These are phyloP conservation scores for Mallotus nudiflorus DNA, from an alignment of 345 rosid genomes.

Conservation along the genomic window DNA sequence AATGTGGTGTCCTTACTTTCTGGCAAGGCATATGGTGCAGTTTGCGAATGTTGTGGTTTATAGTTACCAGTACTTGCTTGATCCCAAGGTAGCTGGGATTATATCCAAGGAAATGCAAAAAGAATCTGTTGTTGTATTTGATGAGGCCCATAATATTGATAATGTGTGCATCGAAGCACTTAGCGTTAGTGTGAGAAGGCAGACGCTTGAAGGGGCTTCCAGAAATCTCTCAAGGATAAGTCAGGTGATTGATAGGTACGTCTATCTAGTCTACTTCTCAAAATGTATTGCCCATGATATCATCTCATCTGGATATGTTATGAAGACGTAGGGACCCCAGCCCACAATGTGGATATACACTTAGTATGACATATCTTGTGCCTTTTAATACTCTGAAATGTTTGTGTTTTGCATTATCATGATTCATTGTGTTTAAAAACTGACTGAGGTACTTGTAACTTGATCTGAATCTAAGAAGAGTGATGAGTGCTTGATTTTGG, in stretches of 20 bases:
- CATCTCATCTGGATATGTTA: no score
- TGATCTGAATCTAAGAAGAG: background rate
- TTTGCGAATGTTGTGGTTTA: conserved; percentile 89
- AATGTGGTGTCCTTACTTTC: conserved; percentile 94
- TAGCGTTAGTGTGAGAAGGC: conserved; percentile 88
- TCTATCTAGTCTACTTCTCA: conserved; percentile 2
- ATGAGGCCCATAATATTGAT: conserved; percentile 97
- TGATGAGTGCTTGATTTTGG: background rate
- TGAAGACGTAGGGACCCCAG: no score
- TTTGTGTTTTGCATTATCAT: background rate
- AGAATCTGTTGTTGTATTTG: conserved; percentile 94
- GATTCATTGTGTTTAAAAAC: background rate
- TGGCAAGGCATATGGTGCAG: conserved; percentile 96
- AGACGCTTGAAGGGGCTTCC: conserved; percentile 91
- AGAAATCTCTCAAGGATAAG: conserved; percentile 74
- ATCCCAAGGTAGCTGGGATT: conserved; percentile 97
- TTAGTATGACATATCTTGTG: background rate
- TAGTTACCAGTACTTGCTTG: conserved; percentile 94
- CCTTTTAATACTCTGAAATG: background rate
- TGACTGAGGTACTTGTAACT: background rate
- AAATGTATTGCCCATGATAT: background rate
- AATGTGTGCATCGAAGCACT: conserved; percentile 98
- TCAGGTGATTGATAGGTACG: conserved; percentile 86
- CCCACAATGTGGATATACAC: no score
- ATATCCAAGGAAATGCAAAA: conserved; percentile 96